Base-by-base conservation (phyloP, 768 basidiomycete genomes). In the Pulveroboletus ravenelii region DNA sequence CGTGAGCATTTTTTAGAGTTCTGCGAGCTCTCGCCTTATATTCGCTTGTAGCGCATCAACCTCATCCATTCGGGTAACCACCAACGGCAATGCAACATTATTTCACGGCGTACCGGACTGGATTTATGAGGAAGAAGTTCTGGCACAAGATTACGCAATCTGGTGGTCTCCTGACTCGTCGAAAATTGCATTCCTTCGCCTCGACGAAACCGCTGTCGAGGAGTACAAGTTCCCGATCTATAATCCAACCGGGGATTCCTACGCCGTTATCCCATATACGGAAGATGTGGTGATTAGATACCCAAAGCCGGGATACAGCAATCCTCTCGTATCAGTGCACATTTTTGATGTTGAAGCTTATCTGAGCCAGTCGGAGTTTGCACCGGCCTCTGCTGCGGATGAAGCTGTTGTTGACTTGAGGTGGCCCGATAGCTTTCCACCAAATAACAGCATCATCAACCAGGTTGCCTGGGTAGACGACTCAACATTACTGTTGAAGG, bases 81-180 rank as follows among this genome's bases (percentile, higher is more conserved):
- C 74, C 1, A 80, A 84, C 13, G 96, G 96, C 0, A 89, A 86
- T 45, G 77, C 81, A 0, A 86, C 87, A 0, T 75, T 94, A 14
- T 96, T 98, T 75, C 84, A 97, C 61, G 96, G 96, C 7, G 88
- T 96, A 2, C 90, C 93, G 0, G 93, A 96, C 65, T 98, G 96
- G 95, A 95, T 97, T 5, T 94, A 94, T 67, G 93, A 95, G 66
- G 92, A 95, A 63, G 93, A 96, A 64, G 82, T 97, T 20, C 87
- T 93, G 58, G 71, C 76, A 3, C 63, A 70, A 35, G 81, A 93
- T 62, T 82, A 67, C 42, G 84, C 93, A 0, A 72, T 95, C 5
- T 98, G 93, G 93, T 98, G 89, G 87, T 87, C 89, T 10, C 95
- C 94, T 4, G 61, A 71, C 45, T 68, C 72, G 0, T 57, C 65